phyloP scores from a whole-genome alignment of 2,329 filamentous ascomycete species.

The Alternaria panax region DNA sequence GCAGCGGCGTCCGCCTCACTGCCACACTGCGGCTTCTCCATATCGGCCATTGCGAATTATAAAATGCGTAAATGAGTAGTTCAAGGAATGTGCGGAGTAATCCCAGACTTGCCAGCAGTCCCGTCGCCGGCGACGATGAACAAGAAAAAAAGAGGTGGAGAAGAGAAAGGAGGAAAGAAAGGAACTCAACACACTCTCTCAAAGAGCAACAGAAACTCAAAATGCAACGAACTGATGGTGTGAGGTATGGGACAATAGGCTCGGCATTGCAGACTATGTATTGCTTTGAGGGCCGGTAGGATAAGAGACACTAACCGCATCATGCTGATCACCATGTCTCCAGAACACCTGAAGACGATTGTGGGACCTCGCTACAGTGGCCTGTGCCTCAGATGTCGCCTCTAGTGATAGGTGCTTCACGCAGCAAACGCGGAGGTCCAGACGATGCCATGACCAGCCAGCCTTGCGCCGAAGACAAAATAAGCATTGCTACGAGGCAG shows the following conservation, averaged over 20 bases:
- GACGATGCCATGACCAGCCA: conserved; percentile 39
- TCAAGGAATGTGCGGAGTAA: conserved; percentile 25
- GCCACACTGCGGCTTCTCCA: conserved; percentile 46
- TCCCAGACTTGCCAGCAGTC: conserved; percentile 39
- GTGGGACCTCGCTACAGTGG: conserved; percentile 38
- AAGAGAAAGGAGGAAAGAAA: conserved; percentile 26
- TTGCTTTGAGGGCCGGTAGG: conserved; percentile 36
- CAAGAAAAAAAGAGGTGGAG: conserved; percentile 26
- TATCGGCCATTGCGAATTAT: conserved; percentile 35
- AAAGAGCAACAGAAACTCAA: conserved; percentile 40
- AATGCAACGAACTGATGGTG: conserved; percentile 27
- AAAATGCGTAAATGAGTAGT: conserved; percentile 16
- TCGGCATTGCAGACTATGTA: conserved; percentile 42
- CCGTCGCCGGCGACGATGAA: conserved; percentile 47
- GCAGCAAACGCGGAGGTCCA: conserved; percentile 43
- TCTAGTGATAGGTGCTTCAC: conserved; percentile 35
- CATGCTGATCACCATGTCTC: conserved; percentile 37
- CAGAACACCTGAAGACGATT: conserved; percentile 34
- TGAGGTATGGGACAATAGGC: conserved; percentile 31
- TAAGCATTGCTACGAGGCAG: conserved; percentile 35
- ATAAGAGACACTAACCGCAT: conserved; percentile 35
- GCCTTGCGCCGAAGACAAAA: conserved; percentile 23
- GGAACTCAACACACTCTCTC: conserved; percentile 40
- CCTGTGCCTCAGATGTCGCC: conserved; percentile 40
- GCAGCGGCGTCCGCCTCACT: conserved; percentile 37